Base-by-base conservation (phyloP, 306 rosid genomes). In the Cicer chorassanicum region DNA sequence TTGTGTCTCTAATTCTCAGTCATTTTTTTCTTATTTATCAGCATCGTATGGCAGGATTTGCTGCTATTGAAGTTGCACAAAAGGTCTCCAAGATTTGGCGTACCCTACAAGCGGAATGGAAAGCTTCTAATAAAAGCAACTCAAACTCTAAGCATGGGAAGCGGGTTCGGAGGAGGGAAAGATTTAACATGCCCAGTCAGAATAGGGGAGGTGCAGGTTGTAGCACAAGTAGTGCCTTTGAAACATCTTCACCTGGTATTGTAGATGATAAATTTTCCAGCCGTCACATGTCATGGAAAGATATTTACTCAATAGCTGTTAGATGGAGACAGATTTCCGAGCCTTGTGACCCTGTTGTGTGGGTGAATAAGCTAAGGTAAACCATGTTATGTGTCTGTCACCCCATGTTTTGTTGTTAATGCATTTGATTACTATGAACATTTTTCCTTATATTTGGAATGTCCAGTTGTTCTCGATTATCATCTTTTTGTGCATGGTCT, bases 21-120 rank as follows among this genome's bases (percentile, higher is more conserved):
- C 77, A 29, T 64, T 84, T 40, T 77, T 71, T 83, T 40, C 70
- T 42, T 71, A 74, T 88, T 45, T 88, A 73, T 79, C 94, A 94
- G 98, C 96, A 94, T 56, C 98, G 98, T 16, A 94, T 94, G 98
- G 96, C 95, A 67, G 98, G 98, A 75, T 84, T 91, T 83, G 98
- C 98, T 70, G 92, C 86, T 63, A 90, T 94, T 84, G 98, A 94
- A 87, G 86, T 94, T 81, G 97, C 98, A 29, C 98, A 94, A 72
- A 94, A 82, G 90, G 90, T 91, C 83, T 91, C 97, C 64, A 94
- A 86, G 87, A 96, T 88, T 78, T 91, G 97, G 97, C 96, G 97
- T 73, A 85, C 89, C 73, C 45, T 92, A 75, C 97, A 84, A 77
- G 75, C 74, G 1, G 96, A 92, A 82, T 88, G 90, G 97, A 91